Percentiles rank a stretch among this genome's conserved stretches.
phyloP scores from a whole-genome alignment of 106 monocot species.

The Dioscorea zingiberensis region DNA sequence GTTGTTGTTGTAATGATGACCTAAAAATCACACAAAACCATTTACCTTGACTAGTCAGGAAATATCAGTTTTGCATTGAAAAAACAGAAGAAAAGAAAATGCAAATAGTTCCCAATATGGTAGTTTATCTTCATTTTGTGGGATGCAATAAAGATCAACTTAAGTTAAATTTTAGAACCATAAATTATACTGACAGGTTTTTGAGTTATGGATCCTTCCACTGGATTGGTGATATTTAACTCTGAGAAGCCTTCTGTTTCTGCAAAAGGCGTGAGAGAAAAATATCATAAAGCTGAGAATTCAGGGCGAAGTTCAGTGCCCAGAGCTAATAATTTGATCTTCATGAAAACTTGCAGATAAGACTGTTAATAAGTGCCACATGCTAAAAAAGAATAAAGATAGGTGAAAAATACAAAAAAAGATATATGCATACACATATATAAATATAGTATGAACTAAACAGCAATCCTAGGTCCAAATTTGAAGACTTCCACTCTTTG shows the following conservation, averaged over 20 bases:
- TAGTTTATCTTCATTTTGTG: neutral
- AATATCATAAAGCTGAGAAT: neutral
- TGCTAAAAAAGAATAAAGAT: neutral
- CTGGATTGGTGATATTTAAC: slow-evolving; percentile 12
- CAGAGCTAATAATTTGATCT: neutral
- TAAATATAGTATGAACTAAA: no score
- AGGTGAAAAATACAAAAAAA: neutral
- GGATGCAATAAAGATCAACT: neutral
- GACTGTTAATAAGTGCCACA: neutral
- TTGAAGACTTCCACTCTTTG: no score
- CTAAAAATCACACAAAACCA: neutral
- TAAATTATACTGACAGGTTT: slow-evolving; percentile 17
- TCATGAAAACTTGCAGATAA: neutral
- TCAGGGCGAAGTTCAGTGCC: neutral
- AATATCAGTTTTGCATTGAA: neutral
- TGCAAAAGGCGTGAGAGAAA: slow-evolving; percentile 15
- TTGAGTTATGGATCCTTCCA: slow-evolving; percentile 26
- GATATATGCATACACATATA: neutral
- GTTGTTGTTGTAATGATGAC: no score
- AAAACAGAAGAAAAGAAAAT: neutral
- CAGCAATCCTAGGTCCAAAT: no score
- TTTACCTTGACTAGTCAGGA: neutral
- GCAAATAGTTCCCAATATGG: neutral
- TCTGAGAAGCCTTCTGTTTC: slow-evolving; percentile 39
- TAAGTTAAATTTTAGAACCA: neutral